phyloP scores from a whole-genome alignment of 129 eudicot species.

The Pulicaria dysenterica region DNA sequence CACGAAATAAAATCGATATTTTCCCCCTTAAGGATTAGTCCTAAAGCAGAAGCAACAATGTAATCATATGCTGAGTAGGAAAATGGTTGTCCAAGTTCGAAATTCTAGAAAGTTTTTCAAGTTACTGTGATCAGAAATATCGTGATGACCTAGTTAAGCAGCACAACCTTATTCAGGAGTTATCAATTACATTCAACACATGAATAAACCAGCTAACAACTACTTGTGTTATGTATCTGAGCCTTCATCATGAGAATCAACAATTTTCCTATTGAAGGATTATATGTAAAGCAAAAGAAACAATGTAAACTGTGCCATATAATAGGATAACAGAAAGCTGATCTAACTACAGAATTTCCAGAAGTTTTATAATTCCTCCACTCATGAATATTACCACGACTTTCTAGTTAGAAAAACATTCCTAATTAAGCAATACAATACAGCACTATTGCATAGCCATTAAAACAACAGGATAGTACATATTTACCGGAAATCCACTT shows the following conservation, averaged over 20 bases:
- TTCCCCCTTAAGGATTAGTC: neutral
- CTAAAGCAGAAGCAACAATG: neutral
- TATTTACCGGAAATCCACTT: too few relatives aligned
- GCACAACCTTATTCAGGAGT: too few relatives aligned
- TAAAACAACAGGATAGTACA: too few relatives aligned
- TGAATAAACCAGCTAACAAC: neutral
- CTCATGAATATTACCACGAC: too few relatives aligned
- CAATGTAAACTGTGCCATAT: neutral
- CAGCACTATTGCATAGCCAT: too few relatives aligned
- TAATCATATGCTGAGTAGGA: neutral
- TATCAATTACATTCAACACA: too few relatives aligned
- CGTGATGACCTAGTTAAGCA: neutral
- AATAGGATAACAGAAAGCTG: neutral
- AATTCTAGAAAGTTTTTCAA: neutral
- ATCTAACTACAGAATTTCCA: too few relatives aligned
- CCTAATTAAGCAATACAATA: too few relatives aligned
- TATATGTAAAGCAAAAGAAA: neutral
- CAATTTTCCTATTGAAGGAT: neutral
- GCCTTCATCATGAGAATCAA: slow-evolving; percentile 14
- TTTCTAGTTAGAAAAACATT: too few relatives aligned
- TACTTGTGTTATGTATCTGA: neutral
- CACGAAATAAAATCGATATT: neutral
- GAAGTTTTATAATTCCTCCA: too few relatives aligned
- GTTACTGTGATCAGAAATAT: neutral
- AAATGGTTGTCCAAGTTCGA: neutral